Conservation (phyloP, 192 early-diverging fungal genomes). For the Lobosporangium transversale region DNA sequence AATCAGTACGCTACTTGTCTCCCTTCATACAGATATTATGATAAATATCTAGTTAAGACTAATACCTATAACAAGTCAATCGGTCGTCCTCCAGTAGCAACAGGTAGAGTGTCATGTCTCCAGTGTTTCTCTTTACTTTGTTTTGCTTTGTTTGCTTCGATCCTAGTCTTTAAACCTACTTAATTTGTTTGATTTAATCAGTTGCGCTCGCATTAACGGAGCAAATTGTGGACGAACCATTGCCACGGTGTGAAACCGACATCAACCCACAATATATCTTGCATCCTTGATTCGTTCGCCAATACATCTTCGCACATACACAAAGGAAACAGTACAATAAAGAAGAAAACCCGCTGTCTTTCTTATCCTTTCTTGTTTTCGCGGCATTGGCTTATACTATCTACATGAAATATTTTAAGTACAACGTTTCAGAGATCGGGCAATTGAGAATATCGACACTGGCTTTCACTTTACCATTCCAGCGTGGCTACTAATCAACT, state of each 20-base stretch:
- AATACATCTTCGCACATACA: neutral
- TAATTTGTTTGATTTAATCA: slow-evolving; percentile 1
- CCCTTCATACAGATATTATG: slow-evolving; percentile 62
- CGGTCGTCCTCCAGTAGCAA: slow-evolving; percentile 33
- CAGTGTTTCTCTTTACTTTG: neutral
- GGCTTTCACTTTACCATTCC: too few relatives aligned
- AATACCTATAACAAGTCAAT: slow-evolving; percentile 34
- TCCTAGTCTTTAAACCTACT: neutral
- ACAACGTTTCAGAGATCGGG: too few relatives aligned
- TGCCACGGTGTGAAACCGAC: slow-evolving; percentile 46
- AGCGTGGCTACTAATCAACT: too few relatives aligned
- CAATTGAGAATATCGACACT: too few relatives aligned
- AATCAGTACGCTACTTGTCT: neutral
- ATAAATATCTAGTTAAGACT: slow-evolving; percentile 59
- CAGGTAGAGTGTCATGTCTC: slow-evolving; percentile 41
- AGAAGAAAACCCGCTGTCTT: neutral
- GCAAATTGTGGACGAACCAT: slow-evolving; percentile 53
- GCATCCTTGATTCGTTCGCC: neutral
- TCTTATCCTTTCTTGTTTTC: too few relatives aligned
- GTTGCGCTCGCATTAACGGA: slow-evolving; percentile 59
- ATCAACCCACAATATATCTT: slow-evolving; percentile 44
- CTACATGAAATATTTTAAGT: too few relatives aligned
- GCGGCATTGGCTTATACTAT: too few relatives aligned
- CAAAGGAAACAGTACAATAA: neutral
- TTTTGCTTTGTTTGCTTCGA: neutral